These are phyloP conservation scores for Candida arabinofermentans DNA, from an alignment of 805 yeast genomes.

Conservation along the genomic window DNA sequence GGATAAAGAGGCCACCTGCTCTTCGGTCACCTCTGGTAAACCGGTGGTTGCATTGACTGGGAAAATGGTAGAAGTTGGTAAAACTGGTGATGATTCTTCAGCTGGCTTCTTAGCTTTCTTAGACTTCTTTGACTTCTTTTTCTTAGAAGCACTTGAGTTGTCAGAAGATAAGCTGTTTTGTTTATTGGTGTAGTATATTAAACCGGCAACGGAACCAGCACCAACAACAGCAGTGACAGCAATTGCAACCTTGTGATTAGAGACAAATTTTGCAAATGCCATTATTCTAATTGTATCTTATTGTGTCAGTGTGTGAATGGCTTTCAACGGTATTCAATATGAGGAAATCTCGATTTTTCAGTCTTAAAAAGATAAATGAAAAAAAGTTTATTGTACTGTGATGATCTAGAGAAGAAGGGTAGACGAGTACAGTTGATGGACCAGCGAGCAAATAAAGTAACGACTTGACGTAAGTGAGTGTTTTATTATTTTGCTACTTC, in stretches of 20 bases:
- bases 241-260: slow-evolving; percentile 47
- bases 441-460: too few relatives aligned
- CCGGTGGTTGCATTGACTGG: slow-evolving; percentile 52
- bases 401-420: too few relatives aligned
- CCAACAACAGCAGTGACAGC: slow-evolving; percentile 49
- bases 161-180: slow-evolving; percentile 12
- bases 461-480: too few relatives aligned
- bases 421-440: too few relatives aligned
- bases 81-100: slow-evolving; percentile 29
- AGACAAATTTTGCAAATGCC: slow-evolving; percentile 35
- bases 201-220: slow-evolving; percentile 44
- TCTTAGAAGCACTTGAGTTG: slow-evolving; percentile 10
- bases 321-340: too few relatives aligned
- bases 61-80: slow-evolving; percentile 29
- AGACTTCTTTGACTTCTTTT: slow-evolving; percentile 35
- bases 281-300: too few relatives aligned
- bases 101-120: slow-evolving; percentile 41
- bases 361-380: too few relatives aligned
- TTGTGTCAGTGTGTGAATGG: too few relatives aligned
- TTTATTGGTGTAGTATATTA: slow-evolving; percentile 39
- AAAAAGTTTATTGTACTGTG: too few relatives aligned
- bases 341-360: too few relatives aligned
- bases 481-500: too few relatives aligned
- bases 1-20: slow-evolving; percentile 40
- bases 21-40: slow-evolving; percentile 53